phyloP scores from a whole-genome alignment of 179 eudicot species.

The Carnegiea gigantea region DNA sequence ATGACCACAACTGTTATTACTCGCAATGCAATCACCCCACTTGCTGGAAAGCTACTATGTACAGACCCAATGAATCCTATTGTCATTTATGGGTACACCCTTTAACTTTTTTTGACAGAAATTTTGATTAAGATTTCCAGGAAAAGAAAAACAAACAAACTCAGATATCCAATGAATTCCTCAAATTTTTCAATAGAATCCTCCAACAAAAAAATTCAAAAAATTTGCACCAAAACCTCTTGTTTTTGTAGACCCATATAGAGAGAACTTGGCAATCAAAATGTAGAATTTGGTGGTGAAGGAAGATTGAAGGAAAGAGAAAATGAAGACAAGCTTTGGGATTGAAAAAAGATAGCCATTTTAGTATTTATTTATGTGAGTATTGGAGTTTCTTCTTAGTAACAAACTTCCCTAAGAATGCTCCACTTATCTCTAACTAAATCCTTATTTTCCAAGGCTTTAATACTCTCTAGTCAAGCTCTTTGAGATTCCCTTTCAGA shows the following conservation, averaged over 20 bases:
- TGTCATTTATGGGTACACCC: constrained; percentile 37
- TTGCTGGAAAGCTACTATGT: constrained; percentile 19
- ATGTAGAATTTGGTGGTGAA: not conserved
- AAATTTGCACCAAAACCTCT: not conserved
- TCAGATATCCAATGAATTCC: not conserved
- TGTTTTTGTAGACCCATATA: not conserved
- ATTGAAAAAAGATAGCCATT: not conserved
- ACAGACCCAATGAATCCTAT: constrained; percentile 32
- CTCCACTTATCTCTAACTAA: constrained; percentile 24
- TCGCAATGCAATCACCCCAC: constrained; percentile 29
- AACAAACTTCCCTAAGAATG: constrained; percentile 27
- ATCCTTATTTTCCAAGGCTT: not conserved
- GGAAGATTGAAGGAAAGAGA: constrained; percentile 3
- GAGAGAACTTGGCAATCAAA: not conserved
- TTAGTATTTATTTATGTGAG: constrained; percentile 12
- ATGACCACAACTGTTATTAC: not conserved
- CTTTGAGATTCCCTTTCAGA: not conserved
- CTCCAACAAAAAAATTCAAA: not conserved
- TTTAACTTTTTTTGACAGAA: not conserved
- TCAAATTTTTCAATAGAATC: too few relatives aligned
- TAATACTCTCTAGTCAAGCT: not conserved
- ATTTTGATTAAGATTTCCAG: not conserved
- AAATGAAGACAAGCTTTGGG: not conserved
- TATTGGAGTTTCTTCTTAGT: not conserved
- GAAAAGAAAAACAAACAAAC: not conserved